Percentiles rank a stretch among this genome's conserved stretches.
These are phyloP conservation scores for Boletus sp. DNA, from an alignment of 1,284 basidiomycete genomes.

Conservation along the genomic window DNA sequence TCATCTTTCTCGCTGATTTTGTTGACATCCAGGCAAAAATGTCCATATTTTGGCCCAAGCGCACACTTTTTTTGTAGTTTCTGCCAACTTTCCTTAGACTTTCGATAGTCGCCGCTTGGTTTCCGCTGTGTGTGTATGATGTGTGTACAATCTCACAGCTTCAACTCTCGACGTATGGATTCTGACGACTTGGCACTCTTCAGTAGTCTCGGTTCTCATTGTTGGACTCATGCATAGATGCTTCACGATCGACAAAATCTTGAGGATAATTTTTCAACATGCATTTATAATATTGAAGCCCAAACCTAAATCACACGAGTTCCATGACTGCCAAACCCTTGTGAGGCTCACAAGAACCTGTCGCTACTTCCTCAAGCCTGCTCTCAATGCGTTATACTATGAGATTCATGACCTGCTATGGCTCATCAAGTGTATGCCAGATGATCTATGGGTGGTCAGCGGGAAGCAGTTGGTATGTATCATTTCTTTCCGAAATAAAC, in stretches of 20 bases:
- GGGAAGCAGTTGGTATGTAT: conserved; percentile 36
- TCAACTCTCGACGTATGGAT: no score
- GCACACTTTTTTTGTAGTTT: no score
- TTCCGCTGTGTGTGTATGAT: no score
- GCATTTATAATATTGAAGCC: conserved; percentile 35
- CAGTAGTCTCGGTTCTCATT: conserved; percentile 24
- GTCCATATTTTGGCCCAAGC: no score
- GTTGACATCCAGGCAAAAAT: no score
- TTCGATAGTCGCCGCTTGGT: no score
- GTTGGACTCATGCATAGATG: conserved; percentile 37
- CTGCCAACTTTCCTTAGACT: no score
- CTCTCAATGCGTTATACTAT: conserved; percentile 39
- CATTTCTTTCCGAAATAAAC: neutral
- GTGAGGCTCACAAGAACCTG: conserved; percentile 38
- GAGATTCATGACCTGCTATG: conserved; percentile 39
- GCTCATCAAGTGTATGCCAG: conserved; percentile 38
- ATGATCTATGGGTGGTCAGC: conserved; percentile 38
- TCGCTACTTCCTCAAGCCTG: conserved; percentile 38
- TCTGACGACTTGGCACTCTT: no score
- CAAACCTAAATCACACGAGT: conserved; percentile 34
- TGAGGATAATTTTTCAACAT: conserved; percentile 37
- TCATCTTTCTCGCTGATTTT: no score
- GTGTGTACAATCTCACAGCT: no score
- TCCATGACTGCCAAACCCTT: conserved; percentile 35
- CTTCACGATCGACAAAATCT: conserved; percentile 37